Evolutionary conservation across 768 basidiomycete species (phyloP), one percentile per base, ranked within the genome.

Genomic region (Polyporus arcularius): DNA sequence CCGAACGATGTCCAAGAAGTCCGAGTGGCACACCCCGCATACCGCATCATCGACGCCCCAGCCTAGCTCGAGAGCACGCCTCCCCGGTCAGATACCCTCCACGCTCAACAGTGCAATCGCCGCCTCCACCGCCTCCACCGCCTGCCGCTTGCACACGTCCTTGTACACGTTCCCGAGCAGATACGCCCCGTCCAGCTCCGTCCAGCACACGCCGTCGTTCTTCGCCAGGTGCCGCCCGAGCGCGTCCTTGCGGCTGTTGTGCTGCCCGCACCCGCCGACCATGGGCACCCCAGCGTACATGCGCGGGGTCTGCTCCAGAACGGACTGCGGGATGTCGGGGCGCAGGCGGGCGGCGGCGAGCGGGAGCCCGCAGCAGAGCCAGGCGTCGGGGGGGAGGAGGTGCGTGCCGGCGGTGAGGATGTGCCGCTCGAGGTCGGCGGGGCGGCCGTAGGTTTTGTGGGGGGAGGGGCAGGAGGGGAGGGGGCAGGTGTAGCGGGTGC

Each of bases 231-330:
- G 67, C 39, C 67, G 51, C 51, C 15, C 45, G 21, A 61, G 48
- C 38, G 61, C 65, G 59, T 68, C 67, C 42, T 57, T 58, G 39
- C 67, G 58, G 39, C 62, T 64, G 58, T 58, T 56, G 18, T 41
- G 49, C 43, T 40, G 39, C 56, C 50, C 30, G 53, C 67, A 68
- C 39, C 67, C 65, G 42, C 67, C 67, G 28, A 66, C 56, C 58
- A 60, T 60, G n/a, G 4, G n/a, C 58, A 50, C 26, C 1, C 64
- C 67, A n/a, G 39, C 32, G 50, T 54, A 67, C 60, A 39, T 52
- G 45, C 10, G 40, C 45, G 18, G 30, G 11, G 21, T 15, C 42
- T 53, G 21, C 32, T 11, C 49, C 28, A 35, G 40, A 15, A 18
- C 39, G 28, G 28, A 16, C 38, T 39, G 38, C 18, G 18, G 38